phyloP scores from a whole-genome alignment of 2,329 filamentous ascomycete genomes.

The Colletotrichum sp. region DNA sequence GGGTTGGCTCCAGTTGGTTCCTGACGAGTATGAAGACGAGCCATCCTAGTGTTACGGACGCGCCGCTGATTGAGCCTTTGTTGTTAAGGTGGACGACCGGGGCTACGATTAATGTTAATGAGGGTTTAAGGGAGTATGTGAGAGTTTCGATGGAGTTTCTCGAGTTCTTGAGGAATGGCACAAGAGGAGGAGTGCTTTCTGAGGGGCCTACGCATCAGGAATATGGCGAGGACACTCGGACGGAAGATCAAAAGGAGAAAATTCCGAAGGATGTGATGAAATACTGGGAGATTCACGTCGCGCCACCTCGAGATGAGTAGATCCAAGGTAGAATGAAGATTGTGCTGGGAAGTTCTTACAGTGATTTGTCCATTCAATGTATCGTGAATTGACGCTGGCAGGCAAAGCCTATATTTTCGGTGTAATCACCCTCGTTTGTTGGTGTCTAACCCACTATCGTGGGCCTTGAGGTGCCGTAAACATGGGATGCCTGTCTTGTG shows the following conservation, averaged over 20 bases:
- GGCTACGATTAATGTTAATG: conserved; percentile 59
- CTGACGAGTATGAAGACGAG: conserved; percentile 59
- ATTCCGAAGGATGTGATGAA: conserved; percentile 37
- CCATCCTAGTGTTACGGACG: conserved; percentile 71
- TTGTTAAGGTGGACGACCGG: conserved; percentile 67
- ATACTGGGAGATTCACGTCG: conserved; percentile 49
- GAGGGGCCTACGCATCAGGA: conserved; percentile 51
- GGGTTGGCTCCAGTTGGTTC: conserved; percentile 56
- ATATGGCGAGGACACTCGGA: conserved; percentile 44
- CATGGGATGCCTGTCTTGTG: neutral
- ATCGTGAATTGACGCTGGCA: neutral
- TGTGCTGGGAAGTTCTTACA: no score
- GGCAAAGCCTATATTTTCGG: neutral
- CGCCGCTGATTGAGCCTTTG: conserved; percentile 66
- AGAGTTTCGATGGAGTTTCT: conserved; percentile 63
- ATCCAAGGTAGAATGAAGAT: neutral
- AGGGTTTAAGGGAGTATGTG: conserved; percentile 66
- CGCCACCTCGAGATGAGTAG: neutral
- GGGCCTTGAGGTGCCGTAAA: neutral
- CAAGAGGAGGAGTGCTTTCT: conserved; percentile 51
- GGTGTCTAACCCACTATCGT: neutral
- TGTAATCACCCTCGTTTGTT: neutral
- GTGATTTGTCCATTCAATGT: neutral
- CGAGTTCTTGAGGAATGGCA: conserved; percentile 46
- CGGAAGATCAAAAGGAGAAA: conserved; percentile 31